These are phyloP conservation scores for Ceratocystis smalleyi DNA, from an alignment of 2,329 filamentous ascomycete genomes.

Conservation along the genomic window DNA sequence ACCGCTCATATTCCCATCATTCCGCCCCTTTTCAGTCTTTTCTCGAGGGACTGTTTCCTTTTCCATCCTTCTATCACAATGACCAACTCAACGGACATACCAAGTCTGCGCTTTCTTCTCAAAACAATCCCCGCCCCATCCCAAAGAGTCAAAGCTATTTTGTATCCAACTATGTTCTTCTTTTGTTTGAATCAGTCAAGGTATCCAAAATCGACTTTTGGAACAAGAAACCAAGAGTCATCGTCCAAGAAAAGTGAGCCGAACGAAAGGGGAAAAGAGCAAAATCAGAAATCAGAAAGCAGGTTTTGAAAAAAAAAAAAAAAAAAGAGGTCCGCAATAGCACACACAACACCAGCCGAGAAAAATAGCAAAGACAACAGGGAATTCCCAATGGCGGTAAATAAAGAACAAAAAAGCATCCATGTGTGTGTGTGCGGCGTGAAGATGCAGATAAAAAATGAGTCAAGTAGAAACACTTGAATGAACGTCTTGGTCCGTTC, in stretches of 20 bases:
- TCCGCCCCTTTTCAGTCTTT: neutral
- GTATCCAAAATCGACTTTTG: slow-evolving; percentile 6
- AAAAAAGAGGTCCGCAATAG: too few species aligned
- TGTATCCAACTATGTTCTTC: neutral
- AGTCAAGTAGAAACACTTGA: neutral
- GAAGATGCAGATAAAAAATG: neutral
- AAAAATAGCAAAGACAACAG: neutral
- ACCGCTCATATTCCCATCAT: too few species aligned
- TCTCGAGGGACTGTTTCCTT: too few species aligned
- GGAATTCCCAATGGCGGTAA: too few species aligned
- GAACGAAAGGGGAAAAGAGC: neutral
- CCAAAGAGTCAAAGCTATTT: neutral
- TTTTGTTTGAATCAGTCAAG: slow-evolving; percentile 3
- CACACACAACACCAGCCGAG: neutral
- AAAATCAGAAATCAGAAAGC: neutral
- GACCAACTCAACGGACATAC: too few species aligned
- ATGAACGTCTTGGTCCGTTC: neutral
- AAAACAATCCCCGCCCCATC: too few species aligned
- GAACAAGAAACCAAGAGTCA: slow-evolving; percentile 1
- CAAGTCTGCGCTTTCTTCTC: too few species aligned
- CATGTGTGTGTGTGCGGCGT: neutral
- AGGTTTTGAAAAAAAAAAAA: too few species aligned
- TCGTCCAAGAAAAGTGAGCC: neutral
- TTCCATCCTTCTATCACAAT: too few species aligned
- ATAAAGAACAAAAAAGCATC: too few species aligned